phyloP scores from a whole-genome alignment of 768 basidiomycete species.

The Sutorius australiensis region DNA sequence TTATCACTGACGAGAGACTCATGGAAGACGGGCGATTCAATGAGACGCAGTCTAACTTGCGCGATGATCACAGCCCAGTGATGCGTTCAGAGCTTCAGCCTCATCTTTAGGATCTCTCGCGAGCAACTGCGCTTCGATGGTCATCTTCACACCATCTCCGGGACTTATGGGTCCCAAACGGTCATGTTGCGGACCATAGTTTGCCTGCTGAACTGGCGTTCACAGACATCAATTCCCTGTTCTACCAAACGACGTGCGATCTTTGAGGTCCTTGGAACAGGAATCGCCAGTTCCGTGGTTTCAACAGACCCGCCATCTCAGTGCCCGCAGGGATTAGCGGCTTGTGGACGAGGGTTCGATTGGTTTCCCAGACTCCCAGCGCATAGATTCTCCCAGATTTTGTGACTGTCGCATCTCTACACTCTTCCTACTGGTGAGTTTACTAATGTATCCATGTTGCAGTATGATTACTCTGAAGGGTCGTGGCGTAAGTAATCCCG shows the following conservation, averaged over 20 bases:
- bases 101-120: constrained; percentile 15
- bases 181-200: constrained; percentile 34
- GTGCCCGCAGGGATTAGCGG: too few species aligned
- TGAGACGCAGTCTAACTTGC: constrained; percentile 10
- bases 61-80: constrained; percentile 19
- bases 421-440: constrained; percentile 20
- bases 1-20: constrained; percentile 47
- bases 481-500: constrained; percentile 19
- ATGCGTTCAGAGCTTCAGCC: constrained; percentile 21
- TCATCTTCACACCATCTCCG: constrained; percentile 38
- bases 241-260: constrained; percentile 39
- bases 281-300: too few species aligned
- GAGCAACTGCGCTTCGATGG: constrained; percentile 23
- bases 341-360: constrained; percentile 42
- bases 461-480: constrained; percentile 3
- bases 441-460: neutral
- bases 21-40: constrained; percentile 10
- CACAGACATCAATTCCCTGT: constrained; percentile 1
- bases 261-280: constrained; percentile 37
- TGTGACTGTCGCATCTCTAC: constrained; percentile 35
- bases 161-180: constrained; percentile 35
- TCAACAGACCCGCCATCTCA: too few species aligned
- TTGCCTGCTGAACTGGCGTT: constrained; percentile 17
- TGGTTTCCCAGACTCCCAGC: constrained; percentile 33
- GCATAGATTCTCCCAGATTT: constrained; percentile 20